Base-by-base conservation (phyloP, 1,284 basidiomycete species). In the Apiotrichum veenhuisii region DNA sequence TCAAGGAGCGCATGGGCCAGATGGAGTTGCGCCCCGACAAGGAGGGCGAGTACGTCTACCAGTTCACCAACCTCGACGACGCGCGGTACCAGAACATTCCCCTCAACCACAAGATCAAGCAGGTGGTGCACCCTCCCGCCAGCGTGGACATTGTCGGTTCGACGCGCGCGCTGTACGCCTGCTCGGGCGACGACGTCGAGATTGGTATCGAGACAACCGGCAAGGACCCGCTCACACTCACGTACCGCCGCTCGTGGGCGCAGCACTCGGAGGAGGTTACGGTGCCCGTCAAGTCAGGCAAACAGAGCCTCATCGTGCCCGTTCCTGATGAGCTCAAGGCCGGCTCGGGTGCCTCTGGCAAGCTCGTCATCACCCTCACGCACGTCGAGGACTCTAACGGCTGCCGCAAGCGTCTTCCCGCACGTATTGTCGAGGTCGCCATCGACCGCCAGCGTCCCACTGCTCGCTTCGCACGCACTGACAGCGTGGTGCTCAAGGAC, bases 391-490 rank as follows among this genome's bases (percentile, higher is more conserved):
- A 98, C 76, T 85, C 84, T 2, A 91, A 91, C 67, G 88, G 88
- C 22, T 98, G 95, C 76, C 88, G 88, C 68, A 83, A 89, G 41
- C 75, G 85, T 20, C 77, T 98, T 25, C 83, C 85, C 22, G 85
- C 87, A 0, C 85, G 88, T 20, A 89, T 90, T 17, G 78, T 96
- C 50, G 83, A 85, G n/a, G 87, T 96, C 52, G 90, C 91, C 64
- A 90, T 98, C n/a, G 84, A 88, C 65, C 81, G 91, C 55, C 81
- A 87, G 17, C 87, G 91, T 85, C 91, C 95, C 3, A 94, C 88
- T 1, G 91, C 83, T 22, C 86, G 86, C 67, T 96, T 98, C 77
- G 64, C 69, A 2, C 70, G 68, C 67, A 78, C 82, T 59, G 82
- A 85, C 10, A 80, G 81, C 42, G 75, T 86, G 10, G 83, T 85